Conservation (phyloP, 768 basidiomycete species). For the Lyophyllum semitale region DNA sequence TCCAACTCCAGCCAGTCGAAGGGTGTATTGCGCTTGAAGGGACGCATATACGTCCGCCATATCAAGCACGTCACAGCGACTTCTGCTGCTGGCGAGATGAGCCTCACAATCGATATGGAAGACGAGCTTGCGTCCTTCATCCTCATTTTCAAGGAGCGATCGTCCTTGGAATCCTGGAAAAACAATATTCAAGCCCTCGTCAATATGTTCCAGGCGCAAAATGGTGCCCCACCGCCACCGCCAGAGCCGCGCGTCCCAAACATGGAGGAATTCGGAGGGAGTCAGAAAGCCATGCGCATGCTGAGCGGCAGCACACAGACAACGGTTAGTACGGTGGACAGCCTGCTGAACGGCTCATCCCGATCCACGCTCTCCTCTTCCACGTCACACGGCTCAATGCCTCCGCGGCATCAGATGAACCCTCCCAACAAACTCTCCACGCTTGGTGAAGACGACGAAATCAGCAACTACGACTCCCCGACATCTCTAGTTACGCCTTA, state of each 20-base stretch:
- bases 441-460: conserved; percentile 73
- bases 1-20: conserved; percentile 42
- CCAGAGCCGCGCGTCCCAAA: conserved; percentile 45
- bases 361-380: conserved; percentile 75
- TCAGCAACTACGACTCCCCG: conserved; percentile 58
- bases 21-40: conserved; percentile 88
- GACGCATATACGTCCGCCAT: conserved; percentile 93
- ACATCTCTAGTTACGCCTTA: conserved; percentile 68
- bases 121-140: conserved; percentile 97
- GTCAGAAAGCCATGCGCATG: conserved; percentile 75
- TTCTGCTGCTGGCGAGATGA: conserved; percentile 79
- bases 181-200: conserved; percentile 81
- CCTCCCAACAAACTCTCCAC: conserved; percentile 56
- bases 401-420: conserved; percentile 35
- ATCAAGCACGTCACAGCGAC: conserved; percentile 88
- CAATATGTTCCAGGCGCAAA: conserved; percentile 63
- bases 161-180: conserved; percentile 89
- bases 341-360: conserved; percentile 64
- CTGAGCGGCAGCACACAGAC: conserved; percentile 75
- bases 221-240: conserved; percentile 35
- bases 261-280: conserved; percentile 80
- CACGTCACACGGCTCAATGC: conserved; percentile 66
- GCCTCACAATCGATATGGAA: conserved; percentile 97
- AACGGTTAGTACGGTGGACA: conserved; percentile 65
- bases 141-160: conserved; percentile 89